A percentile compares a stretch with the other conserved stretches of the same genome.
These are phyloP conservation scores for Ceratocystis huliohia DNA, from an alignment of 2,329 filamentous ascomycete species.

Conservation along the genomic window DNA sequence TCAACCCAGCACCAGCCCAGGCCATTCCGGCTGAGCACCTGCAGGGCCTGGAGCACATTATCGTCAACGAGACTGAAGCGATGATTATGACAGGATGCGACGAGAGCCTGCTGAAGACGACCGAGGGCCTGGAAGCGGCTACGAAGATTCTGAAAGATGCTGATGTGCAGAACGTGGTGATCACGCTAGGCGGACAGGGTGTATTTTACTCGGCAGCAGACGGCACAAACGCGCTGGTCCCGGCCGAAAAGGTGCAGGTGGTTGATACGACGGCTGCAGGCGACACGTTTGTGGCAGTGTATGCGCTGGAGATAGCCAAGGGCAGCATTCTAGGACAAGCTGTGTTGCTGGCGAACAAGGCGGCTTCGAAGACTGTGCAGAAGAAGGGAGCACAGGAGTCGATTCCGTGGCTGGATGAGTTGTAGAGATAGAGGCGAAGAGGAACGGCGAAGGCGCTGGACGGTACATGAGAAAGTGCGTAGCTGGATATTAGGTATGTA, in stretches of 20 bases:
- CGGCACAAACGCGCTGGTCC: constrained; percentile 32
- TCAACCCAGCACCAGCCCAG: constrained; percentile 59
- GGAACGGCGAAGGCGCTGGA: not conserved
- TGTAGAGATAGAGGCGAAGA: constrained; percentile 1
- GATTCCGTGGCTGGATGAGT: constrained; percentile 21
- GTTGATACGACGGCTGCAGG: constrained; percentile 64
- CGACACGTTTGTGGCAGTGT: constrained; percentile 61
- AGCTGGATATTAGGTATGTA: not conserved
- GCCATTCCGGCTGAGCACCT: constrained; percentile 47
- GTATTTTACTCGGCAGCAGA: constrained; percentile 38
- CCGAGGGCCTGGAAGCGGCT: constrained; percentile 10
- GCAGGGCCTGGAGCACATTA: constrained; percentile 47
- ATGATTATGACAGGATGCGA: constrained; percentile 36
- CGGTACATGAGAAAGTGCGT: not conserved
- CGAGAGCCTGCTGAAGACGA: constrained; percentile 9
- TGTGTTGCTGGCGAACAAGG: constrained; percentile 18
- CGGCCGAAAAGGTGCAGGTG: constrained; percentile 41
- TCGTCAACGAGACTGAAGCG: constrained; percentile 65
- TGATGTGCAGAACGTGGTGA: constrained; percentile 51
- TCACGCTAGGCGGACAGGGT: constrained; percentile 54
- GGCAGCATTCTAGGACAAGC: constrained; percentile 14
- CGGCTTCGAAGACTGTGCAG: constrained; percentile 20
- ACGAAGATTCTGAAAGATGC: constrained; percentile 39
- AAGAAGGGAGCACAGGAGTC: constrained; percentile 19
- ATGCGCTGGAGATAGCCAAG: constrained; percentile 32